Percentiles rank a stretch among this genome's conserved stretches.
These are phyloP conservation scores for Salix purpurea DNA, from an alignment of 345 rosid genomes.

Conservation along the genomic window DNA sequence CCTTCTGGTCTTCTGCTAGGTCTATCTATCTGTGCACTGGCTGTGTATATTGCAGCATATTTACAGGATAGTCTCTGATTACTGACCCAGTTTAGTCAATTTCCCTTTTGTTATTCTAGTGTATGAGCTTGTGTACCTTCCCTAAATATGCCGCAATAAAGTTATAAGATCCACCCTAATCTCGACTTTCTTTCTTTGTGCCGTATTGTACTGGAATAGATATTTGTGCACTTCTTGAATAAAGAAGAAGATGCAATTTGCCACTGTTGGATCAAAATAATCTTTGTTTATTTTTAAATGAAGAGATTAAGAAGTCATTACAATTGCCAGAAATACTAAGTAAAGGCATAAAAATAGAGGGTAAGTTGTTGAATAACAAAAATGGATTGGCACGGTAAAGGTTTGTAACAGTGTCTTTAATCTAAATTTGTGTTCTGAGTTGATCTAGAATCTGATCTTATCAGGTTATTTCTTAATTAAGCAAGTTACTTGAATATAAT, in stretches of 20 bases:
- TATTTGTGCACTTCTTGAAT: too few relatives aligned
- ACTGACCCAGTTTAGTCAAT: not conserved
- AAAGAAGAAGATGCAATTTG: too few relatives aligned
- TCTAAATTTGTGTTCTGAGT: not conserved
- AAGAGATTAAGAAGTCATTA: too few relatives aligned
- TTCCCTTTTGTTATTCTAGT: not conserved
- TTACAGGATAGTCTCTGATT: slow-evolving; percentile 40
- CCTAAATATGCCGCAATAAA: not conserved
- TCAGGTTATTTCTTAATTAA: not conserved
- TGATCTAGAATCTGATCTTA: not conserved
- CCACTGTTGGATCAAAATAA: too few relatives aligned
- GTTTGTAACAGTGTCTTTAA: not conserved
- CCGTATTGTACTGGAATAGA: too few relatives aligned
- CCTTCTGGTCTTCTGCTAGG: slow-evolving; percentile 70
- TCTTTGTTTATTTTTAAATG: too few relatives aligned
- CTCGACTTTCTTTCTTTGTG: too few relatives aligned
- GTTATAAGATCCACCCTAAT: too few relatives aligned
- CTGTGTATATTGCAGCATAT: slow-evolving; percentile 55
- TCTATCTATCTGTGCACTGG: slow-evolving; percentile 51
- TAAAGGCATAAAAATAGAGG: too few relatives aligned
- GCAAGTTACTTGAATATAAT: not conserved
- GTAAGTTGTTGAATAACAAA: too few relatives aligned
- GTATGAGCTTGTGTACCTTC: not conserved
- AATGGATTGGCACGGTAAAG: too few relatives aligned
- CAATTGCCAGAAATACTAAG: too few relatives aligned